Evolutionary conservation across 2,329 filamentous ascomycete genomes (phyloP).

Genomic region (Dothistroma pini): DNA sequence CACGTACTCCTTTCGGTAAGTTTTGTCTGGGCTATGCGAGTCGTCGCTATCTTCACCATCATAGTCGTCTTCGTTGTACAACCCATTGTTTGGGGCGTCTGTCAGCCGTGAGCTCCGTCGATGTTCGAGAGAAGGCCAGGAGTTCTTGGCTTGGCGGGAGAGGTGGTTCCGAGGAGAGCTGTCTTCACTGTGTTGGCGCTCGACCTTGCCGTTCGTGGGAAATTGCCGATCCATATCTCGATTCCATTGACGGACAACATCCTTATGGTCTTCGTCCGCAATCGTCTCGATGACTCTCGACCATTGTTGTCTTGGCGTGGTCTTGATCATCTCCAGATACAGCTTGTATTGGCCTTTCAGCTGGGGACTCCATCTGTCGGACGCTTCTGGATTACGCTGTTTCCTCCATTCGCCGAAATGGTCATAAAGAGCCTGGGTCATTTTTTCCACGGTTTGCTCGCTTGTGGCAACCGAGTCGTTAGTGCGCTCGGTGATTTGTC

Average conservation of each 20-base stretch:
- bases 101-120: slow-evolving; percentile 22
- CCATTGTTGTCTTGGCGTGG: slow-evolving; percentile 15
- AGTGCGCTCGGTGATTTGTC: slow-evolving; percentile 13
- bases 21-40: slow-evolving; percentile 19
- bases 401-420: slow-evolving; percentile 17
- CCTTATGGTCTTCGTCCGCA: neutral
- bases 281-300: slow-evolving; percentile 6
- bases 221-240: slow-evolving; percentile 16
- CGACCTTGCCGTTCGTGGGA: slow-evolving; percentile 4
- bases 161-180: slow-evolving; percentile 8
- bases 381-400: slow-evolving; percentile 17
- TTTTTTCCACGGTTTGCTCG: slow-evolving; percentile 12
- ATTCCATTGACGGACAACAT: slow-evolving; percentile 18
- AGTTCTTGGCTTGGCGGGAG: slow-evolving; percentile 20
- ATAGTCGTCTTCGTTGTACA: slow-evolving; percentile 14
- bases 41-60: slow-evolving; percentile 12
- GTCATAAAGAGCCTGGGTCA: slow-evolving; percentile 14
- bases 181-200: slow-evolving; percentile 2
- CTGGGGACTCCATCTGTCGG: slow-evolving; percentile 19
- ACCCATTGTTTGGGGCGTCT: slow-evolving; percentile 12
- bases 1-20: slow-evolving; percentile 28
- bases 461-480: slow-evolving; percentile 12
- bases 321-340: slow-evolving; percentile 15
- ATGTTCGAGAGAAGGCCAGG: slow-evolving; percentile 14
- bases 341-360: slow-evolving; percentile 18